Conservation (phyloP, 495 filamentous ascomycete genomes). For the Melanomma pulvis-pyrius region DNA sequence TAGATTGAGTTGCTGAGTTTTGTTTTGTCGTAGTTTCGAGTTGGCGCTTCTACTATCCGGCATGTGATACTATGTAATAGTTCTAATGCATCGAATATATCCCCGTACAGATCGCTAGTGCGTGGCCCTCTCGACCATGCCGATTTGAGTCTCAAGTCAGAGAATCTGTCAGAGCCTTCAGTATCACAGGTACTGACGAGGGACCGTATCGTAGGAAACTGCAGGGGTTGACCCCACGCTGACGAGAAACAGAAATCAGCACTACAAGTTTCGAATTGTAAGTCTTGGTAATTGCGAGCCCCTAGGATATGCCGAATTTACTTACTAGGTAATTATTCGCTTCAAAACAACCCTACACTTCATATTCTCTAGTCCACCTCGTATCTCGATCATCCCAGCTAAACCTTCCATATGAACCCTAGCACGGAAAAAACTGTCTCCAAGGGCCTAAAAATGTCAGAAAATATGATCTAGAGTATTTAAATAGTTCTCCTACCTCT, state of each 20-base stretch:
- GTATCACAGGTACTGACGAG: not conserved
- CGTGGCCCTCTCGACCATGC: not conserved
- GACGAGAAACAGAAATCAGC: slow-evolving; percentile 8
- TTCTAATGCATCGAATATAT: slow-evolving; percentile 3
- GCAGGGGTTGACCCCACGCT: slow-evolving; percentile 10
- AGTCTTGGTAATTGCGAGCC: too few relatives aligned
- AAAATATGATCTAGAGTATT: not conserved
- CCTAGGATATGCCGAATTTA: not conserved
- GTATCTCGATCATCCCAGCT: not conserved
- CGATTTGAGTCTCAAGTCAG: not conserved
- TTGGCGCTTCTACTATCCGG: not conserved
- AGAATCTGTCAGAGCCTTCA: not conserved
- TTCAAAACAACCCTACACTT: slow-evolving; percentile 8
- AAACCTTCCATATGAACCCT: slow-evolving; percentile 9
- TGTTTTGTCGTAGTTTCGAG: not conserved
- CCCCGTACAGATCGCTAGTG: not conserved
- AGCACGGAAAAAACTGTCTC: not conserved
- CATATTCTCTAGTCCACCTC: slow-evolving; percentile 2
- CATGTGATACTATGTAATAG: not conserved
- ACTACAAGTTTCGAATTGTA: not conserved
- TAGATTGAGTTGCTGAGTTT: slow-evolving; percentile 9
- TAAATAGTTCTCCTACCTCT: not conserved
- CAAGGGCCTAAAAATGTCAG: not conserved
- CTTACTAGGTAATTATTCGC: slow-evolving; percentile 12
- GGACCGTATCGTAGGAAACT: not conserved